Conservation (phyloP, 2,329 filamentous ascomycete genomes). For the Trichophyton benhamiae region DNA sequence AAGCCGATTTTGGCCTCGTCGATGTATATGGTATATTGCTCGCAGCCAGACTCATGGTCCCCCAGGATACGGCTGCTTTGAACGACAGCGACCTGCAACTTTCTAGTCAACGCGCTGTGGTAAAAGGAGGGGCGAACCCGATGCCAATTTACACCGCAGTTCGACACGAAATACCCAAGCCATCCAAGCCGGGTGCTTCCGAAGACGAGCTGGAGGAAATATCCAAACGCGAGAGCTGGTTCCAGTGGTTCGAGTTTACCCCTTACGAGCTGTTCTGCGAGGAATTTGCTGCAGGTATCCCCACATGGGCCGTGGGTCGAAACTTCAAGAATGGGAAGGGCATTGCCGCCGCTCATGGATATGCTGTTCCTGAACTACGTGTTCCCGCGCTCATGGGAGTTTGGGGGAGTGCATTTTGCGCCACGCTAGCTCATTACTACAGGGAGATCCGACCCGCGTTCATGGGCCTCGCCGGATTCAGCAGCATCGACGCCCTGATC, state of each 20-base stretch:
- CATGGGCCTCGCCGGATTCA: slow-evolving; percentile 60
- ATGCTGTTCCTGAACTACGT: slow-evolving; percentile 68
- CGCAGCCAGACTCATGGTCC: slow-evolving; percentile 72
- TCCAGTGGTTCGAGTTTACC: slow-evolving; percentile 95
- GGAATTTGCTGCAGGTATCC: slow-evolving; percentile 80
- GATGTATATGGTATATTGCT: slow-evolving; percentile 85
- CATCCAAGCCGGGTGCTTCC: slow-evolving; percentile 37
- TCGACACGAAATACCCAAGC: slow-evolving; percentile 75
- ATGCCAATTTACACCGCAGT: slow-evolving; percentile 94
- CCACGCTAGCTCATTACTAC: slow-evolving; percentile 91
- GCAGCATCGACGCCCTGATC: slow-evolving; percentile 67
- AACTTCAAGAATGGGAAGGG: slow-evolving; percentile 65
- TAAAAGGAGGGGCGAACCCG: slow-evolving; percentile 67
- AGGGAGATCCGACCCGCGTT: slow-evolving; percentile 79
- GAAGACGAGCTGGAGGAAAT: slow-evolving; percentile 33
- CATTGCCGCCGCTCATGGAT: slow-evolving; percentile 49
- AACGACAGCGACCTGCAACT: slow-evolving; percentile 74
- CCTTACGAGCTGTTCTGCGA: slow-evolving; percentile 95
- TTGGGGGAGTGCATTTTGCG: slow-evolving; percentile 95
- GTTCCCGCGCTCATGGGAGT: slow-evolving; percentile 78
- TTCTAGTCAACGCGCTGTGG: slow-evolving; percentile 67
- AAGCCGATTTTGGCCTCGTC: slow-evolving; percentile 76
- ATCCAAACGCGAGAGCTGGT: slow-evolving; percentile 62
- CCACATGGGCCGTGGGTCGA: slow-evolving; percentile 83
- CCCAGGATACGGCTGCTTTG: slow-evolving; percentile 67